Evolutionary conservation across 2,329 filamentous ascomycete genomes (phyloP), one percentile per base, ranked within the genome.

Genomic region (Curvularia verruculosa): DNA sequence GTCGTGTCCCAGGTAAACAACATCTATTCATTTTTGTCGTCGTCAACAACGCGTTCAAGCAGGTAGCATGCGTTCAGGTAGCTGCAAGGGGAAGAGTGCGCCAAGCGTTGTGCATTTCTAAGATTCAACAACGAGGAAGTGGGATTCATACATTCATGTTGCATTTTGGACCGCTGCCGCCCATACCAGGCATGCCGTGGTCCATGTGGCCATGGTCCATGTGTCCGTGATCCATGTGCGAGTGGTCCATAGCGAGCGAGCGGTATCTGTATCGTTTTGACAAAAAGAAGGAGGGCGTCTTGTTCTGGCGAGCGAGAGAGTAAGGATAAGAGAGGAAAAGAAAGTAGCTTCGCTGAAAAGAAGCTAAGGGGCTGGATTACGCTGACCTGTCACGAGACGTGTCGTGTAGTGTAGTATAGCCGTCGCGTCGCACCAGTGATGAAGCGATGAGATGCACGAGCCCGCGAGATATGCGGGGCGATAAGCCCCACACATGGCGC

Each of bases 1-100:
- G 84, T 86, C 2, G 93, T 94, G 76, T 92, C 87, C 94, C 94
- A 99, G 60, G 92, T 98, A 82, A 99, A 99, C 66, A 98, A 87
- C 94, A 97, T 98, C 92, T 96, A 31, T 46, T 43, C 5, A 15
- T 41, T 10, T n/a, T 40, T 58, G n/a, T 46, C 58, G n/a, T 44
- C n/a, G 3, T 39, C 18, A 40, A 44, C 23, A 13, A 29, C 5
- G 26, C 7, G 24, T 12, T 19, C 23, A 51, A n/a, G n/a, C n/a
- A n/a, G n/a, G n/a, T n/a, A n/a, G n/a, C n/a, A n/a, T n/a, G n/a
- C n/a, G n/a, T n/a, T n/a, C n/a, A n/a, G n/a, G n/a, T n/a, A n/a
- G n/a, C n/a, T n/a, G n/a, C n/a, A n/a, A 12, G 19, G 19, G 19
- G 12, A 24, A 41, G 15, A 24, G n/a, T n/a, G 5, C 6, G 39